Evolutionary conservation across 441 rosid species (phyloP).

Genomic region (Adansonia madagascariensis): DNA sequence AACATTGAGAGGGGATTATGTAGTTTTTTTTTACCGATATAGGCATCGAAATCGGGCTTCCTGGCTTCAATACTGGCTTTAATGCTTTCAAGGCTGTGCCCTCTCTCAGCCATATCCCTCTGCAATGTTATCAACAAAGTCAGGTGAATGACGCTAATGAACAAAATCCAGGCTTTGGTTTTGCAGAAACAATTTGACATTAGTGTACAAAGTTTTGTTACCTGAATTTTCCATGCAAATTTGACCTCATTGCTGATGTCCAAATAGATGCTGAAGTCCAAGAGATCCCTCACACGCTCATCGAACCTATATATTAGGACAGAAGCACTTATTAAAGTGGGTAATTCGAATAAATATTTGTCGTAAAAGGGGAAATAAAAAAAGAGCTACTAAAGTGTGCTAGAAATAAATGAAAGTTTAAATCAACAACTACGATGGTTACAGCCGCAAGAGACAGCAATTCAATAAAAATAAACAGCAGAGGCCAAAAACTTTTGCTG

Average conservation of each 20-base stretch:
- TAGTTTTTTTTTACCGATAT: slow-evolving; percentile 58
- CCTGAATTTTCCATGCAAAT: slow-evolving; percentile 99
- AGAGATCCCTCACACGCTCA: slow-evolving; percentile 77
- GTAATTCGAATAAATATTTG: not conserved
- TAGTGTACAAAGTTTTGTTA: slow-evolving; percentile 27
- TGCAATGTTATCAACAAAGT: slow-evolving; percentile 36
- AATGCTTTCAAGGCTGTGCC: slow-evolving; percentile 97
- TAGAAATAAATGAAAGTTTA: not conserved
- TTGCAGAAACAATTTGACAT: slow-evolving; percentile 3
- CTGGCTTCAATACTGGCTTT: slow-evolving; percentile 95
- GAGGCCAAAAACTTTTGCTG: not conserved
- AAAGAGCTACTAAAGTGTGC: not conserved
- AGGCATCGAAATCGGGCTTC: slow-evolving; percentile 95
- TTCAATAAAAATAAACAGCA: not conserved
- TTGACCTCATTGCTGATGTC: slow-evolving; percentile 97
- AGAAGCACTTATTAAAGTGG: not conserved
- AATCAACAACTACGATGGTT: not conserved
- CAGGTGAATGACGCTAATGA: not conserved
- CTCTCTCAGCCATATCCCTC: slow-evolving; percentile 99
- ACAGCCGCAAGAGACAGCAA: not conserved
- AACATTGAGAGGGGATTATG: not conserved
- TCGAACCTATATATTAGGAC: slow-evolving; percentile 62
- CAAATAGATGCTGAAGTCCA: slow-evolving; percentile 96
- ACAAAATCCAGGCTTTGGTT: slow-evolving; percentile 1
- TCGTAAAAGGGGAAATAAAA: not conserved